Percentiles rank a stretch among this genome's conserved stretches.
phyloP scores from a whole-genome alignment of 2,329 filamentous ascomycete genomes.

The Phyllosticta capitalensis region DNA sequence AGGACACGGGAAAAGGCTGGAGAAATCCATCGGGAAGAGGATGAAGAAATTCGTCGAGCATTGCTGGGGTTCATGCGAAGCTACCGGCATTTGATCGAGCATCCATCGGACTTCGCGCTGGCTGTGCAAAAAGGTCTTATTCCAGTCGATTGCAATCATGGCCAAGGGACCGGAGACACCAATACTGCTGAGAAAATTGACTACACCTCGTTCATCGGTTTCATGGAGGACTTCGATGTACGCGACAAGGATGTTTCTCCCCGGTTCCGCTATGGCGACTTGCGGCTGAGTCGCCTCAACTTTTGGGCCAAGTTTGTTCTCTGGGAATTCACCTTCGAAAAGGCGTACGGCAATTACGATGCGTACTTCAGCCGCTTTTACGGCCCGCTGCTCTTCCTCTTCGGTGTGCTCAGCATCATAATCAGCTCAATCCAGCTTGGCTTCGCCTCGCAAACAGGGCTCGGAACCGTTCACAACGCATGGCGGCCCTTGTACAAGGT shows the following conservation, averaged over 20 bases:
- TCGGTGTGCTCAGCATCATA: slow-evolving; percentile 1
- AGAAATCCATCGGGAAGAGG: no score
- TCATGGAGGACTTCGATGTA: slow-evolving; percentile 3
- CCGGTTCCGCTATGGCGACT: slow-evolving; percentile 13
- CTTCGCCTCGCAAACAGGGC: neutral
- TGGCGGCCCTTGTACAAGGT: neutral
- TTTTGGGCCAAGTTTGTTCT: slow-evolving; percentile 11
- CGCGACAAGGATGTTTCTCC: slow-evolving; percentile 2
- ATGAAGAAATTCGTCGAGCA: slow-evolving; percentile 8
- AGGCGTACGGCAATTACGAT: slow-evolving; percentile 5
- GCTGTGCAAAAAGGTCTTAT: slow-evolving; percentile 8
- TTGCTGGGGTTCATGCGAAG: slow-evolving; percentile 16
- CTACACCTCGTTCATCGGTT: neutral
- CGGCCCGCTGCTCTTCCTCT: slow-evolving; percentile 1
- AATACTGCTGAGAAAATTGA: neutral
- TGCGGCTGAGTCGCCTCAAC: slow-evolving; percentile 13
- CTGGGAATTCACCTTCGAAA: no score
- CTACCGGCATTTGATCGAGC: slow-evolving; percentile 15
- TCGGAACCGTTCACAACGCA: neutral
- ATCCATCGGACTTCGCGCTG: slow-evolving; percentile 16
- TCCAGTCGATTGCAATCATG: neutral
- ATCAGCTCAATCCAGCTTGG: neutral
- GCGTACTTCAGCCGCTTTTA: slow-evolving; percentile 7
- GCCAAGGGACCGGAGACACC: neutral
- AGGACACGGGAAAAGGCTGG: no score